Percentiles rank a stretch among this genome's conserved stretches.
Conservation (phyloP, 345 rosid genomes). For the Syzygium jambos region DNA sequence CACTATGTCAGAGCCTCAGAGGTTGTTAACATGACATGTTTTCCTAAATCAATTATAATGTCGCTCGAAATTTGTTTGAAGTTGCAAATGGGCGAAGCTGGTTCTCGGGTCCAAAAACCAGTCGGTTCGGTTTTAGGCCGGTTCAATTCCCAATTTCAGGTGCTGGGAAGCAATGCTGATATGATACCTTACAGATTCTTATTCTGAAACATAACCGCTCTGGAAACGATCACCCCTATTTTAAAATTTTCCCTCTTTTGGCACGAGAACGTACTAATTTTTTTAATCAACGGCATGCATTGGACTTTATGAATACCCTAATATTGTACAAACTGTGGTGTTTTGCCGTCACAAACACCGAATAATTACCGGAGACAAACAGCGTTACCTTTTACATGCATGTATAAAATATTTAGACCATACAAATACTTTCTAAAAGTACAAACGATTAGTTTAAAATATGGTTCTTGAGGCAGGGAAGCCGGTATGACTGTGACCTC, state of each 20-base stretch:
- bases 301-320: too few relatives aligned
- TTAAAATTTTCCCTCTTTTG: background rate
- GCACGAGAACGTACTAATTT: background rate
- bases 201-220: background rate
- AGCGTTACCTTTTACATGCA: background rate
- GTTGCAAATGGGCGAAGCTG: background rate
- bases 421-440: background rate
- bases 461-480: background rate
- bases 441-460: background rate
- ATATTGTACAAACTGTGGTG: too few relatives aligned
- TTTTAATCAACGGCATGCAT: too few relatives aligned
- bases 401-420: too few relatives aligned
- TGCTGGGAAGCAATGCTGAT: background rate
- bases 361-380: background rate
- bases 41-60: too few relatives aligned
- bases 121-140: background rate
- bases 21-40: too few relatives aligned
- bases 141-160: background rate
- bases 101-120: background rate
- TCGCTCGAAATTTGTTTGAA: background rate
- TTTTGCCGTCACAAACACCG: too few relatives aligned
- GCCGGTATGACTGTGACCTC: slow-evolving; percentile 7
- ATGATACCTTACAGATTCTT: too few relatives aligned
- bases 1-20: too few relatives aligned
- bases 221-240: background rate